A percentile compares a stretch with the other conserved stretches of the same genome.
These are phyloP conservation scores for Fusarium albosuccineum DNA, from an alignment of 2,329 filamentous ascomycete genomes.

Conservation along the genomic window DNA sequence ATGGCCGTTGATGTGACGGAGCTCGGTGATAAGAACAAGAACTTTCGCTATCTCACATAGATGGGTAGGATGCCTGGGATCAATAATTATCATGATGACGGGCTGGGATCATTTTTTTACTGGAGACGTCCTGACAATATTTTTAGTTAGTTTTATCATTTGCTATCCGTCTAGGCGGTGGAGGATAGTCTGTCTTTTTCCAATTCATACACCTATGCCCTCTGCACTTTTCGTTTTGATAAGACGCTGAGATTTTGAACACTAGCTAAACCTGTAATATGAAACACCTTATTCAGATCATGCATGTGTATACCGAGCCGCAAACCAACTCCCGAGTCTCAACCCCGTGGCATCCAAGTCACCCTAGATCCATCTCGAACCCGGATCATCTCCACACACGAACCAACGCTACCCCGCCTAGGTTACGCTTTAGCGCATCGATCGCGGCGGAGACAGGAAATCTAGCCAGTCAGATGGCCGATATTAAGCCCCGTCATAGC, in stretches of 20 bases:
- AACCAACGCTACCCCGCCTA: not conserved
- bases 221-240: too few relatives aligned
- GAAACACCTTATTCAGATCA: not conserved
- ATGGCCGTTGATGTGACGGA: constrained; percentile 16
- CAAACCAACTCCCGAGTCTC: too few relatives aligned
- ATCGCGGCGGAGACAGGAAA: not conserved
- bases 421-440: not conserved
- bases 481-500: not conserved
- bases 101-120: too few relatives aligned
- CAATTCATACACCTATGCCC: too few relatives aligned
- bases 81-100: too few relatives aligned
- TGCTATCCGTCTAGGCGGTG: too few relatives aligned
- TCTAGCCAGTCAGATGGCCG: not conserved
- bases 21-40: constrained; percentile 18
- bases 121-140: too few relatives aligned
- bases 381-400: not conserved
- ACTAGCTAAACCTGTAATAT: too few relatives aligned
- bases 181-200: too few relatives aligned
- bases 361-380: not conserved
- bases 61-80: not conserved
- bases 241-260: too few relatives aligned
- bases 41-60: constrained; percentile 26
- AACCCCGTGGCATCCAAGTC: not conserved
- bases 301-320: too few relatives aligned
- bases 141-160: too few relatives aligned